These are phyloP conservation scores for Nakaseomyces sp. DNA, from an alignment of 1,139 yeast genomes.

Conservation along the genomic window DNA sequence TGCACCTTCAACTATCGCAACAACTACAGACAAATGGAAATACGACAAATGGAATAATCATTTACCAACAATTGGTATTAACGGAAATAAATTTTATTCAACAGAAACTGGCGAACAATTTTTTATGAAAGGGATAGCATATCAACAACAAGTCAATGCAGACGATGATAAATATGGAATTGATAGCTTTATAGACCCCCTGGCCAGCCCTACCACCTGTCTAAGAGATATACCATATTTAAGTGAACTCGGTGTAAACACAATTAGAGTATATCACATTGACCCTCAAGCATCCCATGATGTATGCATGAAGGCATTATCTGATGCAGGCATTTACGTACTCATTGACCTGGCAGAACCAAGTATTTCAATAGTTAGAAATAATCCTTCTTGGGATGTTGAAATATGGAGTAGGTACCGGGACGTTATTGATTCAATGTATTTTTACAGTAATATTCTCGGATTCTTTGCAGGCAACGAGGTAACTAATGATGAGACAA, in stretches of 20 bases:
- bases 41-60: background rate
- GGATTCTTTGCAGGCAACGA: slow-evolving; percentile 60
- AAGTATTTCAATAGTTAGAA: slow-evolving; percentile 40
- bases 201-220: slow-evolving; percentile 42
- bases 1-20: background rate
- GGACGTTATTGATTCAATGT: slow-evolving; percentile 45
- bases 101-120: slow-evolving; percentile 40
- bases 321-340: slow-evolving; percentile 48
- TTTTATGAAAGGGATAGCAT: slow-evolving; percentile 51
- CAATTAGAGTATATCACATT: slow-evolving; percentile 47
- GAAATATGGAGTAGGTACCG: slow-evolving; percentile 61
- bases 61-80: slow-evolving; percentile 33
- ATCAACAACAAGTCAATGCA: slow-evolving; percentile 41
- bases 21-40: background rate
- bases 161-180: slow-evolving; percentile 31
- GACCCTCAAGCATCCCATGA: slow-evolving; percentile 46
- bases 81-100: slow-evolving; percentile 43
- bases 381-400: slow-evolving; percentile 43
- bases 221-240: slow-evolving; percentile 44
- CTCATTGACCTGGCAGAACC: slow-evolving; percentile 51
- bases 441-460: slow-evolving; percentile 40
- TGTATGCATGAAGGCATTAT: slow-evolving; percentile 45
- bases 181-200: slow-evolving; percentile 44
- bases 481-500: slow-evolving; percentile 43
- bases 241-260: slow-evolving; percentile 42